Percentiles rank a stretch among this genome's conserved stretches.
Conservation (phyloP, 306 rosid species). For the Dryas octopetala region DNA sequence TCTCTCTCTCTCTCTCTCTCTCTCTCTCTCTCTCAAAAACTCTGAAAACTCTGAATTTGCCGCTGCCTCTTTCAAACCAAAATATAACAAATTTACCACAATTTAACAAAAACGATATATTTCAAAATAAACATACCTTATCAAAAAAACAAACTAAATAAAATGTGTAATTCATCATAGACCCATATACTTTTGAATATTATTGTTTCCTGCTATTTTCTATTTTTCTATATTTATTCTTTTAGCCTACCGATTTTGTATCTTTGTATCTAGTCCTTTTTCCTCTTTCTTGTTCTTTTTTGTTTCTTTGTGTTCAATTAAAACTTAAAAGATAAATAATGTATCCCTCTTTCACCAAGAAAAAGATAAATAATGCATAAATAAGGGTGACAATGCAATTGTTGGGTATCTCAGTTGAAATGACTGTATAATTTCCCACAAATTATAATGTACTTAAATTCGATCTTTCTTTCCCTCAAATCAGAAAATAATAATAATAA, state of each 20-base stretch:
- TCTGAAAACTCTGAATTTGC: constrained; percentile 31
- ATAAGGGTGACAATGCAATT: too few species aligned
- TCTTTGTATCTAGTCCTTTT: constrained; percentile 4
- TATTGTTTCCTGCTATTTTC: not conserved
- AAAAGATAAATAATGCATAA: too few species aligned
- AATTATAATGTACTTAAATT: too few species aligned
- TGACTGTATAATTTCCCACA: too few species aligned
- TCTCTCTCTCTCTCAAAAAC: constrained; percentile 21
- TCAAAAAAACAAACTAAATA: not conserved
- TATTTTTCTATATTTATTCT: not conserved
- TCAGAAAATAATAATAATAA: too few species aligned
- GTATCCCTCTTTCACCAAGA: too few species aligned
- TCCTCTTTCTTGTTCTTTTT: too few species aligned
- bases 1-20: constrained; percentile 13
- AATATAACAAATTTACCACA: not conserved
- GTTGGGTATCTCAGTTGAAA: too few species aligned
- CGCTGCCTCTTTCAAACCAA: constrained; percentile 55
- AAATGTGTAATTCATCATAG: not conserved
- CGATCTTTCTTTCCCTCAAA: too few species aligned
- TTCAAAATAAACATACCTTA: too few species aligned
- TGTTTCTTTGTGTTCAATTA: not conserved
- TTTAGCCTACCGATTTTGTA: not conserved
- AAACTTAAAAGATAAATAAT: too few species aligned
- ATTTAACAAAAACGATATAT: not conserved
- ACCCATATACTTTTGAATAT: not conserved